A percentile compares a stretch with the other conserved stretches of the same genome.
phyloP scores from a whole-genome alignment of 129 eudicot species.

The Flaveria brownii region DNA sequence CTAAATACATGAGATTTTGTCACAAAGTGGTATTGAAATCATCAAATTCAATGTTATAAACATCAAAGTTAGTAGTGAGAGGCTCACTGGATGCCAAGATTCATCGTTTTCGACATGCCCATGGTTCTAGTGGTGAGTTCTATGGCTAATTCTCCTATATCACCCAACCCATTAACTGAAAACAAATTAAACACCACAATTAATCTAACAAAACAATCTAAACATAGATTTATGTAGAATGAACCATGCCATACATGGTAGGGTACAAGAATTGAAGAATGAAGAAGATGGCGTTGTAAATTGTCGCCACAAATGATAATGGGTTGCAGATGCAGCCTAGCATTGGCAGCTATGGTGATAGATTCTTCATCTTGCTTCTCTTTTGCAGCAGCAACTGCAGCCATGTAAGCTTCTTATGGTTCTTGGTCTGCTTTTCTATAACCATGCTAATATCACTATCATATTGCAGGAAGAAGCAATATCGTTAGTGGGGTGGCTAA shows the following conservation, averaged over 20 bases:
- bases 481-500: slow-evolving; percentile 81
- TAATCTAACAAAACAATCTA: background rate
- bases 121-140: slow-evolving; percentile 97
- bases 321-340: slow-evolving; percentile 73
- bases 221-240: no score
- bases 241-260: slow-evolving; percentile 91
- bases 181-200: background rate
- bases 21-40: background rate
- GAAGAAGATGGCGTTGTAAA: slow-evolving; percentile 61
- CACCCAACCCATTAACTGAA: slow-evolving; percentile 15
- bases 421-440: background rate
- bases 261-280: slow-evolving; percentile 37
- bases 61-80: slow-evolving; percentile 9
- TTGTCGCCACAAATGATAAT: no score
- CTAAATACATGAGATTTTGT: slow-evolving; percentile 3
- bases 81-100: slow-evolving; percentile 97
- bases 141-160: slow-evolving; percentile 95
- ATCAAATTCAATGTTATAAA: background rate
- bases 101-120: slow-evolving; percentile 98
- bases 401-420: slow-evolving; percentile 67
- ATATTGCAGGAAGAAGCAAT: slow-evolving; percentile 71
- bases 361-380: slow-evolving; percentile 86
- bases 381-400: slow-evolving; percentile 75
- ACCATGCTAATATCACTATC: background rate
- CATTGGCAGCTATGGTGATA: slow-evolving; percentile 61